Conservation (phyloP, 2,329 filamentous ascomycete species). For the Ophiostoma novo-ulmi region DNA sequence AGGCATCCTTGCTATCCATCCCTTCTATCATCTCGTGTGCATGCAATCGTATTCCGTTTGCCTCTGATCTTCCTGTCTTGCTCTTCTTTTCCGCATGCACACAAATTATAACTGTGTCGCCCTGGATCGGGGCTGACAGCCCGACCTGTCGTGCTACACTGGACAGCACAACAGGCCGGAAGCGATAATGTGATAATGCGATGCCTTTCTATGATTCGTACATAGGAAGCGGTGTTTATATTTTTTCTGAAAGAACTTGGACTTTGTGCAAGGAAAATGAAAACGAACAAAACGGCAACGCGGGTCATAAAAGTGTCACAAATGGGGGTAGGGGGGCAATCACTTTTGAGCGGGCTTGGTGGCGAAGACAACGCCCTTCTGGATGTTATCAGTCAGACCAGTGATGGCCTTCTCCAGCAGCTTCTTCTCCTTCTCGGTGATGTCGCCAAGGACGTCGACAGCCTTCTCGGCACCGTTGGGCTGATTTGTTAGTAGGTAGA, state of each 20-base stretch:
- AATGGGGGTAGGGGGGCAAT: constrained; percentile 40
- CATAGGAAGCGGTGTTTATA: constrained; percentile 10
- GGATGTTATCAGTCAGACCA: constrained; percentile 86
- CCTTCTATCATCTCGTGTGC: constrained; percentile 18
- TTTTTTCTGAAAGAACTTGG: constrained; percentile 17
- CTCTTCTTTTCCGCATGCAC: not conserved
- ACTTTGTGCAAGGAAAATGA: constrained; percentile 13
- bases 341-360: constrained; percentile 85
- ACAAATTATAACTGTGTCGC: constrained; percentile 5
- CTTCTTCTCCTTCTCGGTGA: constrained; percentile 83
- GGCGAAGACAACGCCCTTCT: constrained; percentile 87
- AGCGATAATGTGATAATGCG: not conserved
- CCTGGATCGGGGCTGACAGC: not conserved
- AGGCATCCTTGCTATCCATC: constrained; percentile 13
- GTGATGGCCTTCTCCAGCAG: constrained; percentile 70
- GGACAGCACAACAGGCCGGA: constrained; percentile 15
- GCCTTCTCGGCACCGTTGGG: constrained; percentile 80
- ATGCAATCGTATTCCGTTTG: not conserved
- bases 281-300: constrained; percentile 12
- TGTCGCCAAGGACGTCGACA: constrained; percentile 67
- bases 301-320: constrained; percentile 7
- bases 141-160: constrained; percentile 18
- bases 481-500: constrained; percentile 44
- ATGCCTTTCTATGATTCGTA: constrained; percentile 5
- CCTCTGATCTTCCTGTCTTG: not conserved